Percentiles rank a stretch among this genome's conserved stretches.
Conservation (phyloP, 352 stramenopile genomes). For the Thraustochytrium striatum region DNA sequence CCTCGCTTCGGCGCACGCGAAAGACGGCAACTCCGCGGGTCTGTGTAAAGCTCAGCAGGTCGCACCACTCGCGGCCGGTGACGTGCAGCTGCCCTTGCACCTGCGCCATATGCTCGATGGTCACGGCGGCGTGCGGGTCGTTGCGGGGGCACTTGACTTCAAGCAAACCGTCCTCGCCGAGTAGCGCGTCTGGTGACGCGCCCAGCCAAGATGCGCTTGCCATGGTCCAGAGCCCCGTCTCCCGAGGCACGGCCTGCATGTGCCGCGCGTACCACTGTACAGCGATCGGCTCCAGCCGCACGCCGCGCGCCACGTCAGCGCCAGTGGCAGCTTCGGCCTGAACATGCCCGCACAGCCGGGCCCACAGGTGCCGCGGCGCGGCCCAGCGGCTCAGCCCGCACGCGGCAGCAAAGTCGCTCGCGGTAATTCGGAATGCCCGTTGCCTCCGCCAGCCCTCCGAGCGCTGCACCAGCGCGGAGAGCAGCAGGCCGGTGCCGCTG, state of each 20-base stretch:
- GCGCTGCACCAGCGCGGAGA: slow-evolving; percentile 1
- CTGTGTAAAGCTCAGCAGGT: slow-evolving; percentile 36
- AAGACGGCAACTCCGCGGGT: background rate
- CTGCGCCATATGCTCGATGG: slow-evolving; percentile 23
- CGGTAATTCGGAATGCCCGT: background rate
- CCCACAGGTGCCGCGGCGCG: background rate
- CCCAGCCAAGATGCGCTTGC: background rate
- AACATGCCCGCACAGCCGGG: background rate
- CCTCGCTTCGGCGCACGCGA: background rate
- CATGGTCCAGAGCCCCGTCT: background rate
- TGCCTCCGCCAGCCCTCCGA: background rate
- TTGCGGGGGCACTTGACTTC: slow-evolving; percentile 33
- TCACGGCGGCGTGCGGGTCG: background rate
- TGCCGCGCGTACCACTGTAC: background rate
- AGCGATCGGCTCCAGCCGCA: slow-evolving; percentile 7
- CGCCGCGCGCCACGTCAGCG: background rate
- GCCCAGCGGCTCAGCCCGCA: slow-evolving; percentile 25
- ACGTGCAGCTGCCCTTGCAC: slow-evolving; percentile 40
- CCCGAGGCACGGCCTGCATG: background rate
- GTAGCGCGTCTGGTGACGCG: slow-evolving; percentile 19
- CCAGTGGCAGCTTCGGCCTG: background rate
- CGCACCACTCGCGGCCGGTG: slow-evolving; percentile 29
- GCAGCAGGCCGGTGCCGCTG: slow-evolving; percentile 9
- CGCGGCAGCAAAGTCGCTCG: slow-evolving; percentile 14
- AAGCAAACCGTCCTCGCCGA: slow-evolving; percentile 27